A percentile compares a stretch with the other conserved stretches of the same genome.
Evolutionary conservation across 2,329 filamentous ascomycete genomes (phyloP).

Genomic region (Phialocephala sp.): DNA sequence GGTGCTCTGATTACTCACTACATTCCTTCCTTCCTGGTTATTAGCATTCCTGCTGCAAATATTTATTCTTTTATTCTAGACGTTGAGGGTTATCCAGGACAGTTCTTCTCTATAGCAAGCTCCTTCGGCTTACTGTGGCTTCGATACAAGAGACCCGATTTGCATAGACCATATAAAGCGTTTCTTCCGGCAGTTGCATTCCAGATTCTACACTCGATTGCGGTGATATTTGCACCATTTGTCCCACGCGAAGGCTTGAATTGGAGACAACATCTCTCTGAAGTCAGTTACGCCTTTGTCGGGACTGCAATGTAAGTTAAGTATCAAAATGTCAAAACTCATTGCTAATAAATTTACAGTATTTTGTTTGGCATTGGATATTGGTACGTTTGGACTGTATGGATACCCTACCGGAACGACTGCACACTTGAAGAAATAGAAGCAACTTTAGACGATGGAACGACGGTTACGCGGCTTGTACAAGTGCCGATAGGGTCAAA

Average conservation of each 20-base stretch:
- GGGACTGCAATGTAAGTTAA: slow-evolving; percentile 55
- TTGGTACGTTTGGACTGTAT: background rate
- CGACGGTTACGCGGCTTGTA: slow-evolving; percentile 1
- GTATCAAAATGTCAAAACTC: slow-evolving; percentile 10
- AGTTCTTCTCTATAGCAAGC: background rate
- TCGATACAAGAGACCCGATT: background rate
- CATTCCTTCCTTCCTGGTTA: slow-evolving; percentile 2
- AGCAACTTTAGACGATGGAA: slow-evolving; percentile 5
- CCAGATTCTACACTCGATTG: slow-evolving; percentile 36
- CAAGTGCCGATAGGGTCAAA: slow-evolving; percentile 8
- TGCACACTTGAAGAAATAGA: slow-evolving; percentile 1
- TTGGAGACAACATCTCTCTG: slow-evolving; percentile 50
- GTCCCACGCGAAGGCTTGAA: slow-evolving; percentile 46
- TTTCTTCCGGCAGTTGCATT: slow-evolving; percentile 38
- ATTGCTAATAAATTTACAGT: background rate
- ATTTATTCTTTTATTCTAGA: background rate
- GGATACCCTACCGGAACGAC: background rate
- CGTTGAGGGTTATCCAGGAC: background rate
- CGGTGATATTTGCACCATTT: slow-evolving; percentile 44
- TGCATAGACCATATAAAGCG: slow-evolving; percentile 2
- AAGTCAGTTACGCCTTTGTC: slow-evolving; percentile 58
- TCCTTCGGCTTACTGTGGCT: background rate
- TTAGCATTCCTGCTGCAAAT: background rate
- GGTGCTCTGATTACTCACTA: background rate
- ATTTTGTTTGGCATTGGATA: slow-evolving; percentile 4